A percentile compares a stretch with the other conserved stretches of the same genome.
These are phyloP conservation scores for Colletotrichum paranaense DNA, from an alignment of 2,329 filamentous ascomycete genomes.

Conservation along the genomic window DNA sequence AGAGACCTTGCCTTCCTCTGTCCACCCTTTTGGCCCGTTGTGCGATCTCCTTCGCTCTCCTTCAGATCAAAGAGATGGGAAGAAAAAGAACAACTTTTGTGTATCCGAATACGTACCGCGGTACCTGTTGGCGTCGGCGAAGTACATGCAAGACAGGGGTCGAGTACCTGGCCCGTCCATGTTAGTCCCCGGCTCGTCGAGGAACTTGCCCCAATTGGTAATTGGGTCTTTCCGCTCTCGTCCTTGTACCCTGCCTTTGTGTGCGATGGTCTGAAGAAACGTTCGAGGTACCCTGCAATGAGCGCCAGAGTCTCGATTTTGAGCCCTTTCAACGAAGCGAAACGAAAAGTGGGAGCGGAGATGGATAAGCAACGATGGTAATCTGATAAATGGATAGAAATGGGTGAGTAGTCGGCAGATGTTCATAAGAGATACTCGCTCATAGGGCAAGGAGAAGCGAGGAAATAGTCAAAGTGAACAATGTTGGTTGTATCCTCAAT, in stretches of 20 bases:
- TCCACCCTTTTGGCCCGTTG: not conserved
- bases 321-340: not conserved
- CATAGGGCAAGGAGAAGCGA: not conserved
- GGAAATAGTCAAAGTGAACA: not conserved
- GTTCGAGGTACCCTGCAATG: not conserved
- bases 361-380: not conserved
- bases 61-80: too few relatives aligned
- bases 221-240: constrained; percentile 10
- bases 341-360: not conserved
- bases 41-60: too few relatives aligned
- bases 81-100: not conserved
- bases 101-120: not conserved
- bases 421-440: too few relatives aligned
- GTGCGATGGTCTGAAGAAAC: constrained; percentile 1
- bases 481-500: not conserved
- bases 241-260: constrained; percentile 5
- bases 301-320: not conserved
- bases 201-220: constrained; percentile 11
- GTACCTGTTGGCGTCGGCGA: not conserved
- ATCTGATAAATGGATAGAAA: not conserved
- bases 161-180: constrained; percentile 14
- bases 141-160: constrained; percentile 5
- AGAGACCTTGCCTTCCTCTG: not conserved
- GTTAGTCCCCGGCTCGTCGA: not conserved
- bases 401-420: not conserved